Base-by-base conservation (phyloP, 306 rosid genomes). In the Medicago lupulina region DNA sequence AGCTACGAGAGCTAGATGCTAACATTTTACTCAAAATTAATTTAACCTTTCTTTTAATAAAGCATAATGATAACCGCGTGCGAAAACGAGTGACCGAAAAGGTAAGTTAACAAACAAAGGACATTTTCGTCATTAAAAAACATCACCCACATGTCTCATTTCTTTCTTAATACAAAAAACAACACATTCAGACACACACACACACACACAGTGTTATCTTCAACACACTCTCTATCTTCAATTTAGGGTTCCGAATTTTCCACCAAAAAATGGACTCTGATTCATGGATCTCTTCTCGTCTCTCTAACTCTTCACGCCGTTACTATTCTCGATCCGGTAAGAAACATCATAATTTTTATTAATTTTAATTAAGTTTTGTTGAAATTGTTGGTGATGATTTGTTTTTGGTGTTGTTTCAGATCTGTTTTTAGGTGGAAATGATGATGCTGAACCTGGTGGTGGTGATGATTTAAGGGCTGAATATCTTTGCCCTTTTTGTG, bases 401-500 rank as follows among this genome's bases (percentile, higher is more conserved):
- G 15, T 21, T 58, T 58, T 58, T 23, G 16, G n/a, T 58, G 73
- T 28, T 79, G 67, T 38, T 51, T 78, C 83, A 89, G 97, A 91
- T 91, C 91, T 86, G 82, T 87, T 67, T 28, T 39, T 87, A 2
- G 85, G 77, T 34, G 82, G 77, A 4, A 84, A 84, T 58, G 92
- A 87, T 4, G 95, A 89, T 43, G 55, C 18, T 0, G 88, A 85
- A 8, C 88, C 87, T 12, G 94, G 87, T 3, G 88, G 70, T 5
- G 88, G 70, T 5, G 94, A 89, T 67, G 94, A 89, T 72, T 80
- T 85, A 59, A 80, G 85, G 63, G 81, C 89, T 53, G 97, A 91
- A 80, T 91, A 75, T 70, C 82, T 89, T 12, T 91, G 97, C 71
- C 97, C 97, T 55, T 89, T 87, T 66, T 91, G 97, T 21, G 87